Evolutionary conservation across 1,284 basidiomycete species (phyloP).

Genomic region (Ustilago shanxiensis): DNA sequence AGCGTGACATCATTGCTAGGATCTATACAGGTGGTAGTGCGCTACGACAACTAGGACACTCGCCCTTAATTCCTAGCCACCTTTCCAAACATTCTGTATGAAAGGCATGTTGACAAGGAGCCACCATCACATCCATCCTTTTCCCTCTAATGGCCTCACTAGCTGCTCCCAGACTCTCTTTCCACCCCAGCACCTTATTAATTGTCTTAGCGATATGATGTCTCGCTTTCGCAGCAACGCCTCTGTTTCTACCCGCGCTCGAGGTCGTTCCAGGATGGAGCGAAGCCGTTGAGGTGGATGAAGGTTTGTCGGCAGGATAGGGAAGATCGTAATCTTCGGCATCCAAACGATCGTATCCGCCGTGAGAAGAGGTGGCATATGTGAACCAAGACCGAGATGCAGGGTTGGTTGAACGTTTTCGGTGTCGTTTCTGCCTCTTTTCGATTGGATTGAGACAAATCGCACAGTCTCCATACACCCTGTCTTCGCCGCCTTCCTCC

Average conservation of each 20-base stretch:
- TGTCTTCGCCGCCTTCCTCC: constrained; percentile 5
- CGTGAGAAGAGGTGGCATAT: neutral
- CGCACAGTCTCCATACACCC: constrained; percentile 34
- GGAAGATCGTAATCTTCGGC: constrained; percentile 25
- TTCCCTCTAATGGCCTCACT: constrained; percentile 10
- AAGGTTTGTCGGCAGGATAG: constrained; percentile 16
- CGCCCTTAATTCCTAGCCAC: constrained; percentile 50
- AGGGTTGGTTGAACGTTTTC: neutral
- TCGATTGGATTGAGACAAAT: constrained; percentile 44
- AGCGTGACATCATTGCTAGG: neutral
- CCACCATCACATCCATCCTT: constrained; percentile 45
- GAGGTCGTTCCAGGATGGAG: neutral
- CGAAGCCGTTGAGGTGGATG: neutral
- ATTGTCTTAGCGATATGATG: constrained; percentile 11
- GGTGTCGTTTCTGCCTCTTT: neutral
- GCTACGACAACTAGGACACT: constrained; percentile 51
- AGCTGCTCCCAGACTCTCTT: constrained; percentile 14
- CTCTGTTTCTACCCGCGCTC: neutral
- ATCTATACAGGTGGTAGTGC: constrained; percentile 28
- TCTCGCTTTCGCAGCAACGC: neutral
- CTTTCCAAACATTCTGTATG: constrained; percentile 48
- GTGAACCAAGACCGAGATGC: constrained; percentile 9
- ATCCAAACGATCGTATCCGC: constrained; percentile 25
- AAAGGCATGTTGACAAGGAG: constrained; percentile 48
- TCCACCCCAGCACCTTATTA: constrained; percentile 9